Evolutionary conservation across 2,329 filamentous ascomycete species (phyloP).

Genomic region (Hypoxylon sp.): DNA sequence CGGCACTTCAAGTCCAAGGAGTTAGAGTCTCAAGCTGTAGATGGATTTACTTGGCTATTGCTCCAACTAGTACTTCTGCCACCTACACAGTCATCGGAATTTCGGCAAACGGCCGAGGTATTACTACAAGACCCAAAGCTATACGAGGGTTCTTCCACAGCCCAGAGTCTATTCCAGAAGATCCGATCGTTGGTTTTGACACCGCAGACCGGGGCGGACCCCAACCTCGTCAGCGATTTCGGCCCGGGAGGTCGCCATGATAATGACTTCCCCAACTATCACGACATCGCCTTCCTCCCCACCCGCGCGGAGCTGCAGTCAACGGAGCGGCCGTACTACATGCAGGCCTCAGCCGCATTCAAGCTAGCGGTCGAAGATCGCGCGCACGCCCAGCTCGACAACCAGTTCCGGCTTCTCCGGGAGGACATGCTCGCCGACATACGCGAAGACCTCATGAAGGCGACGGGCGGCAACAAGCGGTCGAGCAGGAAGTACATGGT

Average conservation of each 20-base stretch:
- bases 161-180: slow-evolving; percentile 26
- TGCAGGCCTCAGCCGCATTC: slow-evolving; percentile 62
- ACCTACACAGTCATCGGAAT: slow-evolving; percentile 42
- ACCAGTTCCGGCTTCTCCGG: slow-evolving; percentile 76
- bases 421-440: slow-evolving; percentile 78
- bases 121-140: slow-evolving; percentile 41
- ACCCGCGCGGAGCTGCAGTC: slow-evolving; percentile 73
- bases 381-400: slow-evolving; percentile 69
- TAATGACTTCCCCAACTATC: slow-evolving; percentile 74
- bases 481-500: slow-evolving; percentile 49
- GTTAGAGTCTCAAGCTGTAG: slow-evolving; percentile 47
- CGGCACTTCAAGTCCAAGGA: slow-evolving; percentile 44
- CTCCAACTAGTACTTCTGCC: slow-evolving; percentile 57
- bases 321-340: slow-evolving; percentile 65
- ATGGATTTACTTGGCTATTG: slow-evolving; percentile 57
- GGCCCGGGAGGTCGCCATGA: slow-evolving; percentile 76
- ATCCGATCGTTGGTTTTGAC: slow-evolving; percentile 27
- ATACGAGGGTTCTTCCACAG: slow-evolving; percentile 15
- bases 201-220: slow-evolving; percentile 10
- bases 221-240: slow-evolving; percentile 17
- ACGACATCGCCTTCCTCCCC: slow-evolving; percentile 71
- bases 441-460: slow-evolving; percentile 64
- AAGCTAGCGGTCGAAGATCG: slow-evolving; percentile 54
- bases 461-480: slow-evolving; percentile 12
- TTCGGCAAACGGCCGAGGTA: slow-evolving; percentile 47